Conservation (phyloP, 257 asterid species). For the Gynochthodes officinalis region DNA sequence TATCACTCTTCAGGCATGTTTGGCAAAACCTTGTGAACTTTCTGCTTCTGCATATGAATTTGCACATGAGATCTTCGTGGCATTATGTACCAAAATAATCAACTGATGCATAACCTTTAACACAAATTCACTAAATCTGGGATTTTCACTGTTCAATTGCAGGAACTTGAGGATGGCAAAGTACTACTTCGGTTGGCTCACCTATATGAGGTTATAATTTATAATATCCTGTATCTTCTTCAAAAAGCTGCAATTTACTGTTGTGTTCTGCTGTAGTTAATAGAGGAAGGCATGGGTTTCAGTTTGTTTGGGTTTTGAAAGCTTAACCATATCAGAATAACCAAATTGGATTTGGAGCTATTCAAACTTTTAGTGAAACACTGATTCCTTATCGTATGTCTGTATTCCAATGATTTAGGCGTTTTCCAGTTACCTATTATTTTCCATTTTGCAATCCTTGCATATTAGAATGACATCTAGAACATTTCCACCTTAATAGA, state of each 20-base stretch:
- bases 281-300: neutral
- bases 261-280: neutral
- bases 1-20: slow-evolving; percentile 65
- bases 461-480: no score
- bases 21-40: neutral
- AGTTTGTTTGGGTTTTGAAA: slow-evolving; percentile 1
- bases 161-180: slow-evolving; percentile 70
- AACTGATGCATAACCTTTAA: no score
- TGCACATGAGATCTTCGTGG: neutral
- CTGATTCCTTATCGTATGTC: no score
- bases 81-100: neutral
- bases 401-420: neutral
- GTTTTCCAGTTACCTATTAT: neutral
- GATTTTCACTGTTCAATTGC: slow-evolving; percentile 21
- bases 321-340: no score
- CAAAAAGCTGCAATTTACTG: neutral
- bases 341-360: no score
- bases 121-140: neutral
- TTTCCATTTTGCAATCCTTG: neutral
- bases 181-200: slow-evolving; percentile 82
- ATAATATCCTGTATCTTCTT: slow-evolving; percentile 10
- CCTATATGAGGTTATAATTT: slow-evolving; percentile 63
- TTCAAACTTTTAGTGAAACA: no score
- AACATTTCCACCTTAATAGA: no score
- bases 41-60: neutral